Evolutionary conservation across 2,329 filamentous ascomycete species (phyloP), one percentile per base, ranked within the genome.

Genomic region (Neopestalotiopsis rosae): DNA sequence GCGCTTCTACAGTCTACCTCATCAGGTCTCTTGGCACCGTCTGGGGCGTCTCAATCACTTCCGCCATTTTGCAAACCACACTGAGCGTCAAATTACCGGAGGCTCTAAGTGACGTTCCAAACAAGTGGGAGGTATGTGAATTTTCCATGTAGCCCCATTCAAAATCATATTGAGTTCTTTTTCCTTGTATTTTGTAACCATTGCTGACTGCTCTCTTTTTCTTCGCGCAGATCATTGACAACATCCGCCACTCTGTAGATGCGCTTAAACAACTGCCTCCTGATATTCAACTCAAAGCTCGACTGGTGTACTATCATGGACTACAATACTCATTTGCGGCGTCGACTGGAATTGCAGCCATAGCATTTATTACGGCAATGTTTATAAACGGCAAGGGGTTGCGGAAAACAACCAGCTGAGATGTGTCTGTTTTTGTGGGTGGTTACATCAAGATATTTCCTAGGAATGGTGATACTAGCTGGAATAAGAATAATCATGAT

Each of bases 21-120:
- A 85, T 91, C 58, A 86, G 89, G 32, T 91, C 88, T 0, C 79
- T 91, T 3, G 89, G 89, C 1, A 87, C 85, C 0, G 89, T 91
- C 17, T 91, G 88, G 85, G 89, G 89, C 10, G 89, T 91, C 1
- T 89, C 89, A 0, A 81, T 89, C 45, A 88, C 88, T 0, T 89
- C 89, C 9, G 85, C 89, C 6, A 88, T 91, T 59, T 82, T 90
- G 42, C 89, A 91, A 77, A 91, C 88, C 68, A 87, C 86, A 67
- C 82, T 91, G 71, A 87, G 83, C 72, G 79, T 83, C 72, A 82
- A 84, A 70, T 81, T 91, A 32, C 85, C 86, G 5, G 78, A 81
- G 70, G 88, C 84, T 72, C 79, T 91, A 77, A 82, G 80, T 74
- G 85, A 83, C 75, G 80, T 90, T 75, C 82, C 86, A 70, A 82